Conservation (phyloP, 2,329 filamentous ascomycete species). For the Penicillium sp. region DNA sequence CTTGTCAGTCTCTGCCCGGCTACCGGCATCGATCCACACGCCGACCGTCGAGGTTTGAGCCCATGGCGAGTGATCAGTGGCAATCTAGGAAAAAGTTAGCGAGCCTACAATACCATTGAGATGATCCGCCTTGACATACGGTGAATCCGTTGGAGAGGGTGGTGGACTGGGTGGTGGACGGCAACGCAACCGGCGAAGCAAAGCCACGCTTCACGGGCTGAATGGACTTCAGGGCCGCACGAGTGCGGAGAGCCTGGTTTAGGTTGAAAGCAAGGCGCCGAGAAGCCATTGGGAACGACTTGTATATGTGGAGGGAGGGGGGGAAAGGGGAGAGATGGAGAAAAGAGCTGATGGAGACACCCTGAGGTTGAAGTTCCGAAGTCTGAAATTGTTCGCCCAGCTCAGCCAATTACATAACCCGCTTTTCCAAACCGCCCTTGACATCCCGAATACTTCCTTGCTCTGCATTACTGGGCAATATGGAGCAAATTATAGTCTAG, state of each 20-base stretch:
- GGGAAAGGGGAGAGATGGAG: conserved; percentile 50
- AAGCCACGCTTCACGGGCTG: conserved; percentile 79
- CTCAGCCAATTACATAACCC: conserved; percentile 47
- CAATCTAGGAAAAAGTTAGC: conserved; percentile 64
- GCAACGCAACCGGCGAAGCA: conserved; percentile 74
- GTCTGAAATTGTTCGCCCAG: conserved; percentile 46
- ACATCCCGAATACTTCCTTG: conserved; percentile 38
- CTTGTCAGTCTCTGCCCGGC: conserved; percentile 94
- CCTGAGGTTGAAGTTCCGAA: conserved; percentile 45
- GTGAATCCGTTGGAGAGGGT: conserved; percentile 97
- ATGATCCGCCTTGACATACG: conserved; percentile 52
- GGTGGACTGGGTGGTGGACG: conserved; percentile 86
- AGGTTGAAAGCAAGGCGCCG: conserved; percentile 95
- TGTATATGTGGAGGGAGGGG: conserved; percentile 34
- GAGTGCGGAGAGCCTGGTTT: conserved; percentile 82
- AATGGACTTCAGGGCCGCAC: conserved; percentile 76
- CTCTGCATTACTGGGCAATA: not conserved
- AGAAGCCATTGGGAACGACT: conserved; percentile 73
- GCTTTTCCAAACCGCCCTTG: conserved; percentile 40
- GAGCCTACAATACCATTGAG: conserved; percentile 24
- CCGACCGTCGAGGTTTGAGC: conserved; percentile 97
- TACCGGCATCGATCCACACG: conserved; percentile 99
- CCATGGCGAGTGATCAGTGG: conserved; percentile 96
- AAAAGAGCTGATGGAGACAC: conserved; percentile 44
- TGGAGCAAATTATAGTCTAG: not conserved